Evolutionary conservation across 495 filamentous ascomycete species (phyloP), one percentile per base, ranked within the genome.

Genomic region (Penicillium canariense): DNA sequence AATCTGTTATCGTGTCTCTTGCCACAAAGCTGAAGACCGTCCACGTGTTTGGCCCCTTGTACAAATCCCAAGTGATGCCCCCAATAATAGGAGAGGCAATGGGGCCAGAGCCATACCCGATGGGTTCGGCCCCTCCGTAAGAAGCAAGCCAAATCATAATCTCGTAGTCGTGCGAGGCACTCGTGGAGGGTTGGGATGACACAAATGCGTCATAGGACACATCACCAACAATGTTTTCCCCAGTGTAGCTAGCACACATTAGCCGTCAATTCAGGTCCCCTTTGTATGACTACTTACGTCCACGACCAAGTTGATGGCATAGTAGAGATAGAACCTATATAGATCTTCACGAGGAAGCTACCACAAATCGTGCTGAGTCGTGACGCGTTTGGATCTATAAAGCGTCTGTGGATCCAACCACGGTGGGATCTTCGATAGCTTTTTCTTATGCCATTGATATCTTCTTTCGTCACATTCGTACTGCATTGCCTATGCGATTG

Each of bases 111-210:
- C 18, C 14, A 26, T 47, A 28, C 9, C 52, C 45, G 50, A 83
- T 82, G 4, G 80, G 78, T 4, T 75, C 75, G 7, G 81, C 77
- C 17, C 75, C 77, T 26, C 78, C 78, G 27, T 74, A 61, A 31
- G 74, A 70, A 12, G 62, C 79, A 5, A 84, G 72, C 81, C 82
- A 85, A 51, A 85, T 70, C 82, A 85, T 85, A 58, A 85, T 67
- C 60, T 85, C 82, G 63, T 81, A 82, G 36, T 74, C 63, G n/a
- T 73, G 52, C 3, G 70, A 64, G 15, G 68, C 58, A 2, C 69
- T 66, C 34, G 73, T 73, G 60, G 80, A 83, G 34, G 81, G 62
- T 53, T 83, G 77, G 58, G 82, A 81, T 12, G 77, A 69, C 4
- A 84, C 78, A 50, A 76, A 49, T 9, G 35, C 35, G 14, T 55